A percentile compares a stretch with the other conserved stretches of the same genome.
Evolutionary conservation across 495 filamentous ascomycete species (phyloP).

Genomic region (Penicillium mononematosum): DNA sequence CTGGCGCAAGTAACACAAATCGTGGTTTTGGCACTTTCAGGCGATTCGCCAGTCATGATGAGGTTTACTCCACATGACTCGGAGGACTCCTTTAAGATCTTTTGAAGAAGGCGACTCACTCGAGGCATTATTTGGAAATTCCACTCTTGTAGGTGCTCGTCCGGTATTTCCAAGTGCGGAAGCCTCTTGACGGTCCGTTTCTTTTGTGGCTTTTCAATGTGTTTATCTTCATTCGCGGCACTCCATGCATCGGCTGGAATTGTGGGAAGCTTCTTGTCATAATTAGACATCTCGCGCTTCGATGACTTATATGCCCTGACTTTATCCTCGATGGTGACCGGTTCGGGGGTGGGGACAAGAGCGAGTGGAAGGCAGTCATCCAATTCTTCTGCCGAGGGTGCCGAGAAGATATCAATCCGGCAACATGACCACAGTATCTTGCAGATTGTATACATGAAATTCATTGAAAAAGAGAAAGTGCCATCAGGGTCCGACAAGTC

Average conservation of each 20-base stretch:
- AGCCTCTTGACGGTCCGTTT: constrained; percentile 48
- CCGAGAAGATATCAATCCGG: constrained; percentile 46
- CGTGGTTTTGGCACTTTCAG: constrained; percentile 65
- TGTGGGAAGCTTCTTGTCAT: constrained; percentile 25
- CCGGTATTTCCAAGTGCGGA: constrained; percentile 51
- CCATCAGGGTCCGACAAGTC: constrained; percentile 48
- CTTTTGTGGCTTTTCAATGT: constrained; percentile 33
- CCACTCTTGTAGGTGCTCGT: constrained; percentile 66
- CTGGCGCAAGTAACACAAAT: constrained; percentile 75
- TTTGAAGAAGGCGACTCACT: constrained; percentile 65
- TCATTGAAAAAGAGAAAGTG: constrained; percentile 49
- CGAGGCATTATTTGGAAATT: constrained; percentile 68
- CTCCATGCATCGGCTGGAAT: constrained; percentile 29
- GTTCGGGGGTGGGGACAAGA: constrained; percentile 40
- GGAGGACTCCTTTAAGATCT: constrained; percentile 55
- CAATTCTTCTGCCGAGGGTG: constrained; percentile 44
- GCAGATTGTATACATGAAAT: constrained; percentile 48
- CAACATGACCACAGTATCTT: constrained; percentile 47
- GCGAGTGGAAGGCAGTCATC: constrained; percentile 49
- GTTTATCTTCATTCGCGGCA: constrained; percentile 26
- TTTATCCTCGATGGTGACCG: constrained; percentile 28
- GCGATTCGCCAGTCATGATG: constrained; percentile 69
- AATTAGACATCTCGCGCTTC: constrained; percentile 17
- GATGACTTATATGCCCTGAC: constrained; percentile 19
- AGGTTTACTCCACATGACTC: constrained; percentile 75